Evolutionary conservation across 495 filamentous ascomycete species (phyloP).

Genomic region (Cercophora newfieldiana): DNA sequence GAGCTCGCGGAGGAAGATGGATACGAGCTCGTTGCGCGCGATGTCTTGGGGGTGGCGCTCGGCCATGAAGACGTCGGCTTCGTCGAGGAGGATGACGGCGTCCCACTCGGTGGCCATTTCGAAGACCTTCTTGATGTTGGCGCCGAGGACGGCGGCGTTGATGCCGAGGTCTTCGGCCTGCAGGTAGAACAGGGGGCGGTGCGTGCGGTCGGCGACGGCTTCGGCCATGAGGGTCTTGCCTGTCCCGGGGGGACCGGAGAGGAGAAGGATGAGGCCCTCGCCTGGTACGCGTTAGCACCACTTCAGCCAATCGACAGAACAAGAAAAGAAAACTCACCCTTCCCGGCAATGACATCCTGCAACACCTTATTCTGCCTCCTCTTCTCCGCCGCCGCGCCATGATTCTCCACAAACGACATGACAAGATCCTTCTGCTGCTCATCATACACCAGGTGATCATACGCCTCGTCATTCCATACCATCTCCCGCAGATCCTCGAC

Average conservation of each 20-base stretch:
- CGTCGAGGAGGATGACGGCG: conserved; percentile 54
- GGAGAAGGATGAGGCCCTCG: conserved; percentile 35
- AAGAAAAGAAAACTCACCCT: conserved; percentile 16
- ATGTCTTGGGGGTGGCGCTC: conserved; percentile 48
- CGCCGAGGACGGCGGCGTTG: conserved; percentile 45
- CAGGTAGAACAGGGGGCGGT: conserved; percentile 53
- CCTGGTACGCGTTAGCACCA: conserved; percentile 13
- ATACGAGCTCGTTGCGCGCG: conserved; percentile 53
- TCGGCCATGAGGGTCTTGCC: conserved; percentile 63
- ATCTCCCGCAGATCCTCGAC: conserved; percentile 38
- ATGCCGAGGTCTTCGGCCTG: conserved; percentile 57
- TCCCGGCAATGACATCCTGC: conserved; percentile 27
- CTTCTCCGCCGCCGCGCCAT: conserved; percentile 19
- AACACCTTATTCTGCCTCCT: conserved; percentile 12
- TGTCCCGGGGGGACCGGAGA: conserved; percentile 52
- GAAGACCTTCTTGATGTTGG: conserved; percentile 52
- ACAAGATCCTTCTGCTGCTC: conserved; percentile 43
- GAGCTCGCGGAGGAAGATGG: conserved; percentile 54
- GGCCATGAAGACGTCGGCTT: conserved; percentile 55
- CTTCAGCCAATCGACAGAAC: too few species aligned
- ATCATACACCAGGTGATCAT: conserved; percentile 40
- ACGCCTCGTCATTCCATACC: conserved; percentile 41
- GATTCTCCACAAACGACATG: conserved; percentile 44
- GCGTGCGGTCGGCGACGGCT: conserved; percentile 50
- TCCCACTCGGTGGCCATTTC: conserved; percentile 53